A percentile compares a stretch with the other conserved stretches of the same genome.
Evolutionary conservation across 345 rosid species (phyloP).

Genomic region (Firmiana major): DNA sequence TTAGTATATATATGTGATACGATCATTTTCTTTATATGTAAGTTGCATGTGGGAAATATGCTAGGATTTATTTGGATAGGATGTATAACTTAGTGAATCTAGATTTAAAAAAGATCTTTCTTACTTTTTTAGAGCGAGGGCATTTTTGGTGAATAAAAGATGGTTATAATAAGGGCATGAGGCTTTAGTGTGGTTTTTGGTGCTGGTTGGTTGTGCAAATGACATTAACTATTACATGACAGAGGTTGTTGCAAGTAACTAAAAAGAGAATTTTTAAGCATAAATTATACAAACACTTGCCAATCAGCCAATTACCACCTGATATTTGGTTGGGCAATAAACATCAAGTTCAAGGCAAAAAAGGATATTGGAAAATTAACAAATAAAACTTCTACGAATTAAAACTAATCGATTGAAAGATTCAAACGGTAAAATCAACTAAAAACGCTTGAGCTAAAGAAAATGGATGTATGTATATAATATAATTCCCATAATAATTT

Average conservation of each 20-base stretch:
- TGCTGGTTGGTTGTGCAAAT: not conserved
- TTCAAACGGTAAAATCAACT: too few species aligned
- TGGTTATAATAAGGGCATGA: not conserved
- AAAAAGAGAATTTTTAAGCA: not conserved
- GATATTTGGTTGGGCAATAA: not conserved
- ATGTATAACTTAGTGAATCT: not conserved
- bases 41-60: not conserved
- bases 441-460: too few species aligned
- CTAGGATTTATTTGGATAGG: not conserved
- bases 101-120: too few species aligned
- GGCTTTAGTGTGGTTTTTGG: not conserved
- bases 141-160: not conserved
- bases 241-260: too few species aligned
- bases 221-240: not conserved
- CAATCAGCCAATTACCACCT: not conserved
- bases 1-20: not conserved
- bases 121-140: too few species aligned
- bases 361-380: too few species aligned
- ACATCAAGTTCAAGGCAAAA: not conserved
- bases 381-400: too few species aligned
- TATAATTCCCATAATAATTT: too few species aligned
- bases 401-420: too few species aligned
- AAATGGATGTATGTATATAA: too few species aligned
- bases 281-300: not conserved
- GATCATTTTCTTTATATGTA: not conserved